Evolutionary conservation across 2,329 filamentous ascomycete species (phyloP).

Genomic region (Curvularia eragrostidis): DNA sequence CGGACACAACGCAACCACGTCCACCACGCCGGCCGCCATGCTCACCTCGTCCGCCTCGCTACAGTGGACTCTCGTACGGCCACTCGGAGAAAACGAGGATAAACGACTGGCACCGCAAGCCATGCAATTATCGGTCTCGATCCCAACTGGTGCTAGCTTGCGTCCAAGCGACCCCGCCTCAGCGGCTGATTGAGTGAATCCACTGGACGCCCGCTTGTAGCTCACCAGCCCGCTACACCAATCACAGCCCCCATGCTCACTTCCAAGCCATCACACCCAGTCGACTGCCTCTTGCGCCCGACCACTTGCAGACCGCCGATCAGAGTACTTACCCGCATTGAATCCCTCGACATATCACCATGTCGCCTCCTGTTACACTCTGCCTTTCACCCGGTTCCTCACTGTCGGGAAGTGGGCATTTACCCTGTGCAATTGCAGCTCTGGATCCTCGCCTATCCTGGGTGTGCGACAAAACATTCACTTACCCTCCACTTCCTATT

Average conservation of each 20-base stretch:
- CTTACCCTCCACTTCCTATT: constrained; percentile 14
- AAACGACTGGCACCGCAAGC: constrained; percentile 4
- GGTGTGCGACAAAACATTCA: constrained; percentile 17
- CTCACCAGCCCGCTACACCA: constrained; percentile 37
- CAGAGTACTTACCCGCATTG: constrained; percentile 31
- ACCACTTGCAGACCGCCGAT: constrained; percentile 38
- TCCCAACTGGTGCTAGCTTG: constrained; percentile 18
- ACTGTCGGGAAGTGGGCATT: constrained; percentile 27
- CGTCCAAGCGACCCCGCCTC: constrained; percentile 36
- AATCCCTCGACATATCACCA: constrained; percentile 33
- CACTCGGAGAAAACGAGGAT: constrained; percentile 8
- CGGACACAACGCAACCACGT: neutral
- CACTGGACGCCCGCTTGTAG: constrained; percentile 40
- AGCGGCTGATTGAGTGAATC: constrained; percentile 41
- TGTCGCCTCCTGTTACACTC: constrained; percentile 36
- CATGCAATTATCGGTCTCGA: constrained; percentile 15
- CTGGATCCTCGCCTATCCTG: constrained; percentile 23
- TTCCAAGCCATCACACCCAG: constrained; percentile 34
- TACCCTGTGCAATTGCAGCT: constrained; percentile 16
- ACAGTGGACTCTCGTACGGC: neutral
- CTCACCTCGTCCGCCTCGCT: no score
- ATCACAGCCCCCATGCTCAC: constrained; percentile 32
- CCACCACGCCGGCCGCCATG: neutral
- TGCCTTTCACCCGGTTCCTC: constrained; percentile 32
- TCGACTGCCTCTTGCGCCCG: constrained; percentile 25